These are phyloP conservation scores for Psilocybe cubensis DNA, from an alignment of 768 basidiomycete species.

Conservation along the genomic window DNA sequence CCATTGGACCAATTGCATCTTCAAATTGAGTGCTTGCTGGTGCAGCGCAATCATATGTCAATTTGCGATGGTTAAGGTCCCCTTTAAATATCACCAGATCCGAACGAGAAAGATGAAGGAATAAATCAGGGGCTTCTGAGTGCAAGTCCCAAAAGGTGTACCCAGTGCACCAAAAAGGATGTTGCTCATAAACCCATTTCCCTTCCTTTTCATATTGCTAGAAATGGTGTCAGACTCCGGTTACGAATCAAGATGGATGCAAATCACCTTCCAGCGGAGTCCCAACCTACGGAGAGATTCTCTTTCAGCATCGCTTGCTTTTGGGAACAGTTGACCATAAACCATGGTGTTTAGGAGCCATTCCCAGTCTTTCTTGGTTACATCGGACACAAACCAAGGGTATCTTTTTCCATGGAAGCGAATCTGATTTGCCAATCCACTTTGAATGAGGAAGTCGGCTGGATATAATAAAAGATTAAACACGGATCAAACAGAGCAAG, in stretches of 20 bases:
- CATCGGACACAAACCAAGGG: conserved; percentile 93
- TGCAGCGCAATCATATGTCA: conserved; percentile 86
- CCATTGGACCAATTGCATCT: conserved; percentile 91
- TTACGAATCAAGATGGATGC: neutral
- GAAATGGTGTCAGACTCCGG: neutral
- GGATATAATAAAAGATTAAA: conserved; percentile 7
- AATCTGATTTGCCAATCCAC: conserved; percentile 81
- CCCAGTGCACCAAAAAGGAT: conserved; percentile 95
- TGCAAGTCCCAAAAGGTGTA: conserved; percentile 93
- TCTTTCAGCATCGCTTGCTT: conserved; percentile 76
- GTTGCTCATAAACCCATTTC: conserved; percentile 93
- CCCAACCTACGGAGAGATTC: conserved; percentile 83
- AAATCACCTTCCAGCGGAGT: conserved; percentile 83
- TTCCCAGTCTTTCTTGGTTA: conserved; percentile 92
- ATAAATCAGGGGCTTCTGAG: conserved; percentile 85
- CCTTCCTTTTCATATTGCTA: conserved; percentile 92
- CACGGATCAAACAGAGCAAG: neutral
- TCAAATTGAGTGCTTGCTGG: conserved; percentile 89
- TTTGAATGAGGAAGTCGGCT: conserved; percentile 95
- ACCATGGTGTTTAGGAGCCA: conserved; percentile 89
- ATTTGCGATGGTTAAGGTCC: conserved; percentile 90
- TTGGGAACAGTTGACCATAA: conserved; percentile 92
- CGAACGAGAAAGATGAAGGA: conserved; percentile 87
- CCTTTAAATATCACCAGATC: conserved; percentile 96
- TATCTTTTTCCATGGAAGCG: conserved; percentile 96